phyloP scores from a whole-genome alignment of 768 basidiomycete species.

The Gloeophyllum trabeum region DNA sequence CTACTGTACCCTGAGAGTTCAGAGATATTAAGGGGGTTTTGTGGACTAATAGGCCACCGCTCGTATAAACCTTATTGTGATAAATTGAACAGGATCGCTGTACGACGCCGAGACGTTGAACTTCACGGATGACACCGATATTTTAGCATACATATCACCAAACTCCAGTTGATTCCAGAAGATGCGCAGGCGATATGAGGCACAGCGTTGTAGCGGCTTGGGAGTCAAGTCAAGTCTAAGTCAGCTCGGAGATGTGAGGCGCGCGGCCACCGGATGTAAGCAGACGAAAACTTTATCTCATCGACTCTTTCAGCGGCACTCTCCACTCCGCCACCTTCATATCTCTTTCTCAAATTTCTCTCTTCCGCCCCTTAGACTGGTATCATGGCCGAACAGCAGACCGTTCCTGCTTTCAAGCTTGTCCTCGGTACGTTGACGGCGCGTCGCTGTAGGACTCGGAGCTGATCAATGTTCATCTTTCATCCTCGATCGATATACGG shows the following conservation, averaged over 20 bases:
- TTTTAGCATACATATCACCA: too few relatives aligned
- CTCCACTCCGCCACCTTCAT: constrained; percentile 21
- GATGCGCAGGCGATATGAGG: too few relatives aligned
- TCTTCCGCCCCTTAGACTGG: constrained; percentile 10
- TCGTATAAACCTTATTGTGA: too few relatives aligned
- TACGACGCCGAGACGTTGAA: too few relatives aligned
- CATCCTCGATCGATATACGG: constrained; percentile 39
- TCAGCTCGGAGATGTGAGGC: neutral
- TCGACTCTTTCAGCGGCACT: constrained; percentile 11
- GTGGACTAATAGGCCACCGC: too few relatives aligned
- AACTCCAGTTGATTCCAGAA: too few relatives aligned
- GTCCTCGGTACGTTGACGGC: constrained; percentile 72
- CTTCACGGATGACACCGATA: too few relatives aligned
- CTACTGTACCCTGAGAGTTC: too few relatives aligned
- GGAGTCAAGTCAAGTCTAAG: too few relatives aligned
- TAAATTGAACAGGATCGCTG: too few relatives aligned
- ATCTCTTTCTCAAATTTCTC: constrained; percentile 16
- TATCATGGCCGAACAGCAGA: constrained; percentile 28
- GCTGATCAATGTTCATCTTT: constrained; percentile 11
- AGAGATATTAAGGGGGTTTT: too few relatives aligned
- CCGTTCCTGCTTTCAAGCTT: constrained; percentile 93
- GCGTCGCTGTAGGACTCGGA: neutral
- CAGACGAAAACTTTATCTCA: constrained; percentile 8
- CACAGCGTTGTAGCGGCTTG: too few relatives aligned
- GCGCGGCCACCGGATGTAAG: neutral